Conservation (phyloP, 768 basidiomycete species). For the Tulasnella sp. region DNA sequence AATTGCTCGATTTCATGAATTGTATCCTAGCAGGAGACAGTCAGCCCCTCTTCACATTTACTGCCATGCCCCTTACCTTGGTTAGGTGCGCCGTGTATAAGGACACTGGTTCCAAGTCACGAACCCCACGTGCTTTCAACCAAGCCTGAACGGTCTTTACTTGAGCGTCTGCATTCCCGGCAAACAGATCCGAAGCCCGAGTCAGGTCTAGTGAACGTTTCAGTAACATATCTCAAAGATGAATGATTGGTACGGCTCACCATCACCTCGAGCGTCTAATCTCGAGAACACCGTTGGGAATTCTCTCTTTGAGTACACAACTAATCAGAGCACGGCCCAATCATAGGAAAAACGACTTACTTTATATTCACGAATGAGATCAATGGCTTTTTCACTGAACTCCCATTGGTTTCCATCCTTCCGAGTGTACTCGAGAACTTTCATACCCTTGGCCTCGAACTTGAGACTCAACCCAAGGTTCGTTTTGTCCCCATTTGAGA, state of each 20-base stretch:
- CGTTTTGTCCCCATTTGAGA: slow-evolving; percentile 58
- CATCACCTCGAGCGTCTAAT: slow-evolving; percentile 60
- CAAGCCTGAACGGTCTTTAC: slow-evolving; percentile 71
- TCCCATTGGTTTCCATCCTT: slow-evolving; percentile 85
- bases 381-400: slow-evolving; percentile 75
- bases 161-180: slow-evolving; percentile 52
- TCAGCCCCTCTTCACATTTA: slow-evolving; percentile 1
- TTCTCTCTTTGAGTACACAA: slow-evolving; percentile 33
- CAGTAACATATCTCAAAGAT: slow-evolving; percentile 4
- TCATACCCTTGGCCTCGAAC: slow-evolving; percentile 85
- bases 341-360: slow-evolving; percentile 25
- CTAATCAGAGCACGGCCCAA: not conserved
- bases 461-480: slow-evolving; percentile 93
- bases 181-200: slow-evolving; percentile 46
- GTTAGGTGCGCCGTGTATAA: slow-evolving; percentile 83
- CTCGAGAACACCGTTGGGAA: slow-evolving; percentile 76
- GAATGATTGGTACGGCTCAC: slow-evolving; percentile 32
- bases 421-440: slow-evolving; percentile 83
- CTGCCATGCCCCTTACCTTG: slow-evolving; percentile 42
- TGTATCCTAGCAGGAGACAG: slow-evolving; percentile 40
- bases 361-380: slow-evolving; percentile 75
- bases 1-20: slow-evolving; percentile 66
- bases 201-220: slow-evolving; percentile 45
- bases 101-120: slow-evolving; percentile 85
- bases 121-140: slow-evolving; percentile 75